Base-by-base conservation (phyloP, 208 protist species). In the Crithidia sp. region DNA sequence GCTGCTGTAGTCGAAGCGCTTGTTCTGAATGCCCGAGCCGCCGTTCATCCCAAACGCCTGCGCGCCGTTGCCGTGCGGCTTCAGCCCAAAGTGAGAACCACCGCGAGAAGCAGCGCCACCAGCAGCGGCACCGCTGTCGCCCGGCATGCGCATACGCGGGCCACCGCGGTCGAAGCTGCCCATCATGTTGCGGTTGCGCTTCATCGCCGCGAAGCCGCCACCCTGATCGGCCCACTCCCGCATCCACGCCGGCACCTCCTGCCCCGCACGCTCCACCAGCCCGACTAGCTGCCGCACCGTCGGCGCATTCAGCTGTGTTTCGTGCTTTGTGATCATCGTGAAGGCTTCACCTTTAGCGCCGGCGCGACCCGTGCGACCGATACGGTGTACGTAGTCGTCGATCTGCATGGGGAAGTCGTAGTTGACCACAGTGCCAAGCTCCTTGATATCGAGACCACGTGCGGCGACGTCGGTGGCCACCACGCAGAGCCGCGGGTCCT, bases 361-460 rank as follows among this genome's bases (percentile, higher is more conserved):
- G 10, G 94, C 94, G 37, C 94, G 94, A 19, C 94, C 94, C 5
- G 94, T 97, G 59, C 94, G 91, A 67, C 94, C 98, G 74, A 99
- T 99, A 67, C 98, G 93, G 87, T 99, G 98, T 14, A 99, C 88
- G 82, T 99, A 99, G 74, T 98, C 94, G 79, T 99, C 98, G 64
- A 99, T 98, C 81, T 99, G 97, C 80, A 99, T 98, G 8, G 99
- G 98, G 89, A 99, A 99, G 82, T 99, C 99, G 81, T 98, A 99
- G 86, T 99, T 99, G 67, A 99, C 97, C 36, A 99, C 99, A 59
- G 98, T 97, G 84, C 98, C 94, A 43, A 99, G 93, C 76, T 99
- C 90, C 55, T 98, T 97, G 76, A 99, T 99, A 79, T 99, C 99
- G 4, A 99, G 88, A 3, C 97, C 97, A 45, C 97, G 91, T 2